Base-by-base conservation (phyloP, 768 basidiomycete genomes). In the Psilocybe azurescens region DNA sequence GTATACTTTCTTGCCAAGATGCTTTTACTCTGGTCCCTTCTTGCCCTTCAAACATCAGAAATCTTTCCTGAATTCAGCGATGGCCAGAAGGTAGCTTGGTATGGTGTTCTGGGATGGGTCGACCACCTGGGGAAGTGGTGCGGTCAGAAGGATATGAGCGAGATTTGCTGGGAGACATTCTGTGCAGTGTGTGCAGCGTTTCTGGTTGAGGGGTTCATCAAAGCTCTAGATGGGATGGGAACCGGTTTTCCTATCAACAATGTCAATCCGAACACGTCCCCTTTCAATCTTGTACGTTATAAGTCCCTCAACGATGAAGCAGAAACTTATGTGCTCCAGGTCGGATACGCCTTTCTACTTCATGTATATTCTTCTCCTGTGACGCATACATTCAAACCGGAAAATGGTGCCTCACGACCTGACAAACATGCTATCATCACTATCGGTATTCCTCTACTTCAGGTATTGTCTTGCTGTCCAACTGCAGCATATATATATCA, bases 131-230 rank as follows among this genome's bases (percentile, higher is more conserved):
- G 77, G 1, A 58, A 70, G 0, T 88, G 85, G 87, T 79, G 71
- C 5, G 72, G 77, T 7, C 67, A 74, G 36, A 80, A 79, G 65
- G 82, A 86, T 39, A 91, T 89, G 79, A 72, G 80, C 0, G 79
- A 86, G 28, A 76, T 93, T 9, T 91, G 90, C 70, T 93, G 92
- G 91, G 76, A 75, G 33, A 91, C 89, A 0, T 93, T 93, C 70
- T 80, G 81, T 44, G 77, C 91, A 11, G 83, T 90, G 8, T 91
- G 91, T 63, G 78, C 74, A 16, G 85, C 87, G 0, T 84, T 91
- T 44, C 83, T 83, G 54, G 79, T 90, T 8, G 89, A 90, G 57
- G 84, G 87, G 0, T 79, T 92, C 20, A 84, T 88, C 24, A 86
- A 84, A 56, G 89, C 88, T 6, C 73, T 93, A 28, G 90, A 91